phyloP scores from a whole-genome alignment of 2,329 filamentous ascomycete genomes.

The Aspergillus fructus region DNA sequence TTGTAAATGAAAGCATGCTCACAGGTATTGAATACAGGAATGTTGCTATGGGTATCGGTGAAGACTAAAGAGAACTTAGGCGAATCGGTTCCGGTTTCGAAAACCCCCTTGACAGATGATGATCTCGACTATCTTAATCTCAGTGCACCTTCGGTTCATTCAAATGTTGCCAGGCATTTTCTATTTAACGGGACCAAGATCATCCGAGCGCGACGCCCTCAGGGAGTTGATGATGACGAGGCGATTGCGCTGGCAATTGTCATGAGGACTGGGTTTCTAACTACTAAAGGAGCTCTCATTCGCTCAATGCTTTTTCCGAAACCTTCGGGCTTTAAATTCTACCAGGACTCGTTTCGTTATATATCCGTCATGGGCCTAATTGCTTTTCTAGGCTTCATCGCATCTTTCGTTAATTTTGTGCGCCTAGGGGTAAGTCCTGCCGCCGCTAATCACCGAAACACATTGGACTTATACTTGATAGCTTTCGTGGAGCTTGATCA shows the following conservation, averaged over 20 bases:
- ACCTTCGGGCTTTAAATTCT: conserved; percentile 97
- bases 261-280: conserved; percentile 93
- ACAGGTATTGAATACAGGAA: conserved; percentile 55
- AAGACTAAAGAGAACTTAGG: conserved; percentile 48
- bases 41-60: not conserved
- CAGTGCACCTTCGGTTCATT: conserved; percentile 75
- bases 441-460: not conserved
- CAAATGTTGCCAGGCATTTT: conserved; percentile 82
- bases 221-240: conserved; percentile 81
- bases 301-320: conserved; percentile 99
- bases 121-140: conserved; percentile 75
- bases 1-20: conserved; percentile 99
- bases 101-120: conserved; percentile 78
- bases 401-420: conserved; percentile 91
- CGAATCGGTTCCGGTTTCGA: conserved; percentile 95
- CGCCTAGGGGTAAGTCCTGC: conserved; percentile 59
- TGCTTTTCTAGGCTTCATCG: conserved; percentile 81
- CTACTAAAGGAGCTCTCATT: conserved; percentile 92
- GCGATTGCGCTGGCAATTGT: conserved; percentile 90
- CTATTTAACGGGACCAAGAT: conserved; percentile 95
- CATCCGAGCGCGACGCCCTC: conserved; percentile 81
- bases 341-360: conserved; percentile 94
- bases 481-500: conserved; percentile 83
- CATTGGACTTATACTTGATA: conserved; percentile 30
- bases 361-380: conserved; percentile 94